Evolutionary conservation across 306 rosid genomes (phyloP).

Genomic region (Cucurbita pepo): DNA sequence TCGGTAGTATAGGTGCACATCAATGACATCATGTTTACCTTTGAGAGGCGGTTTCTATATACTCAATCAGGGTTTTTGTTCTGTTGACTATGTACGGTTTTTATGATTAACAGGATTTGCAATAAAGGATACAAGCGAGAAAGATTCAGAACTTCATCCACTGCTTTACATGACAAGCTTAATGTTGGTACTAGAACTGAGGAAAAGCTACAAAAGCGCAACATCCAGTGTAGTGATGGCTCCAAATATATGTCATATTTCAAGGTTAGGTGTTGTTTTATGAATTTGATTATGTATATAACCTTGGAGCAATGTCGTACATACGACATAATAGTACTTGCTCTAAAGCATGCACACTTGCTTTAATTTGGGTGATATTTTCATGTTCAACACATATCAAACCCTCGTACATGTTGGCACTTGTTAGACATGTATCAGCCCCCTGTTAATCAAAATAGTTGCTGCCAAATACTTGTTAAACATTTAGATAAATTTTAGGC

Average conservation of each 20-base stretch:
- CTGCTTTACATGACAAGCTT: constrained; percentile 26
- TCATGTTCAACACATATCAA: no score
- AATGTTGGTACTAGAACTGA: constrained; percentile 24
- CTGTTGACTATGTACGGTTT: constrained; percentile 10
- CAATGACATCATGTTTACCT: background rate
- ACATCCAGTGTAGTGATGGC: constrained; percentile 39
- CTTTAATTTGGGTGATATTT: no score
- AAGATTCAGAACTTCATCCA: constrained; percentile 27
- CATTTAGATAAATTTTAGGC: no score
- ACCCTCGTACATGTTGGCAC: no score
- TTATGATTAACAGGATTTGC: constrained; percentile 30
- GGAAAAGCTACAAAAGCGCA: constrained; percentile 35
- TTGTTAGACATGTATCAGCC: no score
- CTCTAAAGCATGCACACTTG: no score
- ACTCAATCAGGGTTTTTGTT: background rate
- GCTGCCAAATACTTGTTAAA: no score
- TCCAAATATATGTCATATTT: constrained; percentile 85
- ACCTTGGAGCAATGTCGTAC: background rate
- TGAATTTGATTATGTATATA: background rate
- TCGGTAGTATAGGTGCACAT: background rate
- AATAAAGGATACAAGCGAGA: constrained; percentile 32
- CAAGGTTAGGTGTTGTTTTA: constrained; percentile 46
- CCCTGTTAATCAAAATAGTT: no score
- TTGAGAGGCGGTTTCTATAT: background rate
- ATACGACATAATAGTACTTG: no score